Evolutionary conservation across 192 early-diverging fungal genomes (phyloP).

Genomic region (Irineochytrium annulatum): DNA sequence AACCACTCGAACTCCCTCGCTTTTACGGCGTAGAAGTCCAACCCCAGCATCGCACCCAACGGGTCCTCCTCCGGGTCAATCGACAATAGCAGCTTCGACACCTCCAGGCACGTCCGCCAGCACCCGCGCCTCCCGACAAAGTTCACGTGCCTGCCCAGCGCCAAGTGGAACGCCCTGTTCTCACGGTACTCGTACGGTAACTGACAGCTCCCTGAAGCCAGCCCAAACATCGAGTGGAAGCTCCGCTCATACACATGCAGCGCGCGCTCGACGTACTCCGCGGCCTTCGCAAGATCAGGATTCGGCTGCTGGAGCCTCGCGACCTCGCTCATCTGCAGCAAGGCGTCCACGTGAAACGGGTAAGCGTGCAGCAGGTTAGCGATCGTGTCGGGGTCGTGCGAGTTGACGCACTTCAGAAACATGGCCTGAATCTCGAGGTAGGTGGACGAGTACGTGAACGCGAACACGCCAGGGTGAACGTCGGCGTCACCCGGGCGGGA

Average conservation of each 20-base stretch:
- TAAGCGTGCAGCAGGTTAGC: conserved; percentile 61
- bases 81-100: conserved; percentile 70
- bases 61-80: conserved; percentile 78
- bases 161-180: conserved; percentile 77
- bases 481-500: conserved; percentile 3
- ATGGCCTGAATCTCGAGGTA: conserved; percentile 73
- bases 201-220: conserved; percentile 57
- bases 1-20: conserved; percentile 56
- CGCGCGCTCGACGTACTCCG: conserved; percentile 83
- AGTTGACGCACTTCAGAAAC: conserved; percentile 69
- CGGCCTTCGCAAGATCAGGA: conserved; percentile 74
- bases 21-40: conserved; percentile 85
- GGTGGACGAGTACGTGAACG: conserved; percentile 62
- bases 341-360: conserved; percentile 85
- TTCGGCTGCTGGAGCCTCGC: conserved; percentile 81
- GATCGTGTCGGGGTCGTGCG: conserved; percentile 71
- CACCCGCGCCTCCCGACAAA: conserved; percentile 83
- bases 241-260: conserved; percentile 81
- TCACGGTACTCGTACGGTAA: conserved; percentile 69
- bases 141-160: conserved; percentile 78
- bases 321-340: conserved; percentile 82
- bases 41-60: conserved; percentile 64
- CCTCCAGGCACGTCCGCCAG: conserved; percentile 90
- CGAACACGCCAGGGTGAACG: conserved; percentile 32
- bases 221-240: conserved; percentile 75